Evolutionary conservation across 2,329 filamentous ascomycete species (phyloP).

Genomic region (Fusarium camptoceras): DNA sequence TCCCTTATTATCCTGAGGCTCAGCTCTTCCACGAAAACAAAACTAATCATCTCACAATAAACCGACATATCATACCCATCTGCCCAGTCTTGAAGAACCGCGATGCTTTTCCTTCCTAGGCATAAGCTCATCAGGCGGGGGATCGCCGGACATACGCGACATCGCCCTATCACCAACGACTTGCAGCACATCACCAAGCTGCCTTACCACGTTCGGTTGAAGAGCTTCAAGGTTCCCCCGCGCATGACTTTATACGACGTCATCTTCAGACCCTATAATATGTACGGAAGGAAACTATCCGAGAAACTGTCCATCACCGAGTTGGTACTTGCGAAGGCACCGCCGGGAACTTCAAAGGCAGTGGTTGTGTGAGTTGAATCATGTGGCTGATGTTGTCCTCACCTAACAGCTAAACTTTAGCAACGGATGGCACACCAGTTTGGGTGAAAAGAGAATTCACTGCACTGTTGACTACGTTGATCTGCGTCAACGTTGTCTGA

Average conservation of each 20-base stretch:
- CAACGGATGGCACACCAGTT: not conserved
- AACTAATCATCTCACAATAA: too few relatives aligned
- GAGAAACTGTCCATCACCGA: not conserved
- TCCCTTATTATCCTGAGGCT: too few relatives aligned
- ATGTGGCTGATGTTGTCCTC: not conserved
- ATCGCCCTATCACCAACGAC: too few relatives aligned
- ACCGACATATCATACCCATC: too few relatives aligned
- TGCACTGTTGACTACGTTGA: not conserved
- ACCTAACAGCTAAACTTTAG: not conserved
- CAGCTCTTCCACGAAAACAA: too few relatives aligned
- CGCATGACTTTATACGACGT: not conserved
- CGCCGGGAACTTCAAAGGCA: not conserved
- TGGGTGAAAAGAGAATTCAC: not conserved
- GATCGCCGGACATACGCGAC: too few relatives aligned
- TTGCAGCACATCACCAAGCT: not conserved
- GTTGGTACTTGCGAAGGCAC: not conserved
- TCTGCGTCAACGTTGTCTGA: rapidly evolving
- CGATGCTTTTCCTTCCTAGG: too few relatives aligned
- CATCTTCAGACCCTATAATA: not conserved
- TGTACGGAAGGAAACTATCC: not conserved
- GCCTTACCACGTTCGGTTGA: not conserved
- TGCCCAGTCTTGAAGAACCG: too few relatives aligned
- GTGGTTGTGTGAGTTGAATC: not conserved
- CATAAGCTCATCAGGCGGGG: too few relatives aligned
- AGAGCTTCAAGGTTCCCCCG: not conserved